These are phyloP conservation scores for Strobilomyces confusus DNA, from an alignment of 768 basidiomycete genomes.

Conservation along the genomic window DNA sequence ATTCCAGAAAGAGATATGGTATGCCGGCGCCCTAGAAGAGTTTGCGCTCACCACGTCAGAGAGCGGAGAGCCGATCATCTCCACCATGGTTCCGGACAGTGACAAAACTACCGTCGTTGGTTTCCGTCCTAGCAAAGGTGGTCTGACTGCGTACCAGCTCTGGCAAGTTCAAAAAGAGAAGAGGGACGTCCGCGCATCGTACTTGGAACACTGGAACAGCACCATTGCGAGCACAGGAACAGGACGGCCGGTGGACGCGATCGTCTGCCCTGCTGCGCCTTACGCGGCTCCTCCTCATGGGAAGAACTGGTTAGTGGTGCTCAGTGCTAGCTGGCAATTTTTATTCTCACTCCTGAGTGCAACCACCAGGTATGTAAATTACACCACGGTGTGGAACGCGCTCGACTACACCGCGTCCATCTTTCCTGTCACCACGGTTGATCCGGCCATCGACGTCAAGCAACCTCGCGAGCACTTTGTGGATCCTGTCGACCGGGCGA, in stretches of 20 bases:
- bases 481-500: slow-evolving; percentile 41
- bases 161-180: slow-evolving; percentile 62
- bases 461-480: slow-evolving; percentile 45
- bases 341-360: neutral
- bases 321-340: neutral
- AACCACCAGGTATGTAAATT: slow-evolving; percentile 40
- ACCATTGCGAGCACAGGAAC: slow-evolving; percentile 53
- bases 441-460: slow-evolving; percentile 49
- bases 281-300: slow-evolving; percentile 65
- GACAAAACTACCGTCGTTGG: slow-evolving; percentile 13
- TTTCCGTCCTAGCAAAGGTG: slow-evolving; percentile 27
- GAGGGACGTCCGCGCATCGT: slow-evolving; percentile 47
- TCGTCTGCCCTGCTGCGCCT: slow-evolving; percentile 62
- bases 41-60: slow-evolving; percentile 32
- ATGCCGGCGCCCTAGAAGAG: slow-evolving; percentile 48
- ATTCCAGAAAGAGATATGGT: slow-evolving; percentile 39
- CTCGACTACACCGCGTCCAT: slow-evolving; percentile 62
- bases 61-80: slow-evolving; percentile 54
- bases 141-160: slow-evolving; percentile 52
- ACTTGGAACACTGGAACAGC: slow-evolving; percentile 61
- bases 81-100: slow-evolving; percentile 40
- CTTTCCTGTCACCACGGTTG: slow-evolving; percentile 63
- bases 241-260: slow-evolving; percentile 70
- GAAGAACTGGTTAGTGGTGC: slow-evolving; percentile 39
- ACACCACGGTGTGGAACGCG: slow-evolving; percentile 63